These are phyloP conservation scores for Torulaspora delbrueckii DNA, from an alignment of 805 yeast genomes.

Conservation along the genomic window DNA sequence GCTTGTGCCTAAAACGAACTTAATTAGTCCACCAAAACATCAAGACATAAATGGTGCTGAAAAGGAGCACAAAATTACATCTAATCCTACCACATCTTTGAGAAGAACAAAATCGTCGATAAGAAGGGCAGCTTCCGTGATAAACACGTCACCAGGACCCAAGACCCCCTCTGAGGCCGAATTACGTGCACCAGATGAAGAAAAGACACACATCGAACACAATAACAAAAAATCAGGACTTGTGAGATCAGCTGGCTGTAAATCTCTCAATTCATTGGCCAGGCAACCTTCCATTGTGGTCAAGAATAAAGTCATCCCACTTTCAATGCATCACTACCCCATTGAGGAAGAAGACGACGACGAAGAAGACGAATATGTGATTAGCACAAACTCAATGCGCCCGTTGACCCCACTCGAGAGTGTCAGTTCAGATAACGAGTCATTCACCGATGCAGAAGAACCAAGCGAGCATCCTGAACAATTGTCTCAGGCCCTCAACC, in stretches of 20 bases:
- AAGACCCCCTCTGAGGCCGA: neutral
- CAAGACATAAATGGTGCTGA: neutral
- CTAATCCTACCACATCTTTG: constrained; percentile 19
- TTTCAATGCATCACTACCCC: constrained; percentile 29
- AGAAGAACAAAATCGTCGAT: constrained; percentile 36
- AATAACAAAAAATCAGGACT: constrained; percentile 7
- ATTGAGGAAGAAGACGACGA: constrained; percentile 30
- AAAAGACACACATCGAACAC: neutral
- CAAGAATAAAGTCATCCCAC: constrained; percentile 33
- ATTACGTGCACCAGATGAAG: neutral
- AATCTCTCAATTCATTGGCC: constrained; percentile 25
- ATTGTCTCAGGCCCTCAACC: constrained; percentile 15
- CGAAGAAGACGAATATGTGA: constrained; percentile 11
- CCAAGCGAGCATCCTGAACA: constrained; percentile 1
- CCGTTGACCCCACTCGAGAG: constrained; percentile 11
- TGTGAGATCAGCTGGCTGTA: constrained; percentile 28
- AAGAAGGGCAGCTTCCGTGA: constrained; percentile 35
- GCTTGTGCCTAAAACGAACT: constrained; percentile 4
- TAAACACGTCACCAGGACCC: constrained; percentile 19
- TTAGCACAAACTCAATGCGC: constrained; percentile 12
- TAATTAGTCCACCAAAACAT: neutral
- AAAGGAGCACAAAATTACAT: neutral
- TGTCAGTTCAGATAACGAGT: constrained; percentile 7
- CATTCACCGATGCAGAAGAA: constrained; percentile 10
- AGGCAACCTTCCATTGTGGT: constrained; percentile 36